These are phyloP conservation scores for Imleria badia DNA, from an alignment of 768 basidiomycete species.

Conservation along the genomic window DNA sequence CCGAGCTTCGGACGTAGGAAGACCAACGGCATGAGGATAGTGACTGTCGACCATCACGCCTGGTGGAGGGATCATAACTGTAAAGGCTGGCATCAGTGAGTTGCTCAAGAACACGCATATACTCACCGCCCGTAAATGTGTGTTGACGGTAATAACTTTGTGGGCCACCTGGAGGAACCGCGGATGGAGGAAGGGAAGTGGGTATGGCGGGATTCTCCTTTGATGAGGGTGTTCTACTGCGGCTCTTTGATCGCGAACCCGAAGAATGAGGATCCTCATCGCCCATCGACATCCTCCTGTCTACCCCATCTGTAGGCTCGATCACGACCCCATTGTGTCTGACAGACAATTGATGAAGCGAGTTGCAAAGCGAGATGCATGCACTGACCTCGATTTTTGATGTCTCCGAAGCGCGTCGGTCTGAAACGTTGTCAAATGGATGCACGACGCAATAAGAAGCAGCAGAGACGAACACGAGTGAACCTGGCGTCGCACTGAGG, in stretches of 20 bases:
- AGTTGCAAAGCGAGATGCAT: conserved; percentile 1
- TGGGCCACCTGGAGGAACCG: conserved; percentile 33
- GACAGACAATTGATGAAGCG: conserved; percentile 2
- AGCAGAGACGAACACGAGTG: conserved; percentile 57
- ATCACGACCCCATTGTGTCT: conserved; percentile 69
- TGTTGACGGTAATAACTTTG: conserved; percentile 69
- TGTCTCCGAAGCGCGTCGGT: conserved; percentile 81
- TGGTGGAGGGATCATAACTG: conserved; percentile 44
- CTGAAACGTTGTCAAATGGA: conserved; percentile 37
- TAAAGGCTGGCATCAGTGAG: conserved; percentile 5
- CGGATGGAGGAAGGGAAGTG: conserved; percentile 35
- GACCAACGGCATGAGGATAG: conserved; percentile 41
- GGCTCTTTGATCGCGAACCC: conserved; percentile 48
- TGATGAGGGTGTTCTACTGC: conserved; percentile 47
- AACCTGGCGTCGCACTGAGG: conserved; percentile 81
- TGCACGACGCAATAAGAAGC: conserved; percentile 13
- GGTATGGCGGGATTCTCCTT: conserved; percentile 39
- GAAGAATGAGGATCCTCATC: conserved; percentile 35
- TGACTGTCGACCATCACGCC: conserved; percentile 43
- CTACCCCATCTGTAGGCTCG: conserved; percentile 41
- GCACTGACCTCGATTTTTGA: conserved; percentile 69
- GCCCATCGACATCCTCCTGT: conserved; percentile 19
- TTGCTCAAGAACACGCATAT: background rate
- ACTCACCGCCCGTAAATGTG: conserved; percentile 46
- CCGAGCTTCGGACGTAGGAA: conserved; percentile 56